These are phyloP conservation scores for Komagataella phaffii DNA, from an alignment of 805 yeast genomes.

Conservation along the genomic window DNA sequence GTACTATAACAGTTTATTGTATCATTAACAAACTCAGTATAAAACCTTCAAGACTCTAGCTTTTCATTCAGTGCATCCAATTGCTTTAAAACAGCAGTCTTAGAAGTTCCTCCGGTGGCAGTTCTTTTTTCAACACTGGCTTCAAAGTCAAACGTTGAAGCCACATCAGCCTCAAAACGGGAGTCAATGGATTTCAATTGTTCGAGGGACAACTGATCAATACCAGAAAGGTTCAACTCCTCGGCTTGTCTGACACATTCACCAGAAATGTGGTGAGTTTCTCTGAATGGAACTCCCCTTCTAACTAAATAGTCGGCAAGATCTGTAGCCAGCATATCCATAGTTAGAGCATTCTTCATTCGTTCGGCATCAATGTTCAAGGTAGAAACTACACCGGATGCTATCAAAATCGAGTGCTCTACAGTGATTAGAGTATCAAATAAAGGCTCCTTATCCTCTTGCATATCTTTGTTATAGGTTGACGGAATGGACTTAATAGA, in stretches of 20 bases:
- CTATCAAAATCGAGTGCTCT: constrained; percentile 85
- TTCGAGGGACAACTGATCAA: constrained; percentile 66
- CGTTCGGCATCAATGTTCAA: constrained; percentile 54
- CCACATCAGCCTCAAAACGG: constrained; percentile 73
- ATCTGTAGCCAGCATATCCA: constrained; percentile 99
- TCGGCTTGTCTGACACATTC: constrained; percentile 93
- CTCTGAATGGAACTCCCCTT: constrained; percentile 98
- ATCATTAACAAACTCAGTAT: too few relatives aligned
- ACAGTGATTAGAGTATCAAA: constrained; percentile 85
- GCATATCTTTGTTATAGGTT: constrained; percentile 95
- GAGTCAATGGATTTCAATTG: constrained; percentile 72
- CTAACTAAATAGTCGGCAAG: constrained; percentile 95
- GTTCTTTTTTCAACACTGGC: constrained; percentile 91
- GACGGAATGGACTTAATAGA: constrained; percentile 95
- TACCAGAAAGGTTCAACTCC: constrained; percentile 61
- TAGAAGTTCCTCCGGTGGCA: constrained; percentile 96
- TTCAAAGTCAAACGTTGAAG: constrained; percentile 82
- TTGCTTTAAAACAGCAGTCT: constrained; percentile 74
- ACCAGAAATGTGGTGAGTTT: constrained; percentile 97
- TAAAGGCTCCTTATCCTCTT: constrained; percentile 98
- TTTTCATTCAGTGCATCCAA: constrained; percentile 22
- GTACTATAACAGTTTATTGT: neutral
- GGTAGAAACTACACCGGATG: constrained; percentile 94
- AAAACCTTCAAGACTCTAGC: neutral
- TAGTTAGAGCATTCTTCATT: constrained; percentile 83